Evolutionary conservation across 2,329 filamentous ascomycete species (phyloP), one percentile per base, ranked within the genome.

Genomic region (Chaetomium olivaceum): DNA sequence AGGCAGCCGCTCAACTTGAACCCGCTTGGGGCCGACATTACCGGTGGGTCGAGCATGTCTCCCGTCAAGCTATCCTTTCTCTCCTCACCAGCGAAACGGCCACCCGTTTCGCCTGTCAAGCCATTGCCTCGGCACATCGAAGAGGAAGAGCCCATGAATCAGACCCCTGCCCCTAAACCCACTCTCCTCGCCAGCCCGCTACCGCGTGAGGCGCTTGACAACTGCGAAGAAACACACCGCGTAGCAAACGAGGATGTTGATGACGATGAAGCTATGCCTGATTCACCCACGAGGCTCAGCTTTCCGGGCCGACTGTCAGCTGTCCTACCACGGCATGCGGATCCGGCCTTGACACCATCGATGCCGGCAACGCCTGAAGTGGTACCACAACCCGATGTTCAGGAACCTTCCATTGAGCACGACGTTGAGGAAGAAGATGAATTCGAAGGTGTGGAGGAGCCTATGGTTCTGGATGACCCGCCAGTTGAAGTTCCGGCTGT

Each of bases 1-100:
- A 77, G 83, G 54, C 78, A 80, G 1, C 78, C 80, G 51, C 81
- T 81, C 2, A 79, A 80, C 6, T 75, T 80, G 64, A 81, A 82
- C 71, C 71, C 76, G 16, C 66, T 79, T 11, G 74, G 72, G 33
- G 67, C 77, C 70, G 39, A 72, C 71, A 21, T 70, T 70, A 25
- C 74, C 69, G 25, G 65, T 73, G 23, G 74, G 31, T 67, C 76
- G 39, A 68, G 68, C n/a, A 70, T 76, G 25, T 80, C 80, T 14
- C 78, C 79, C 0, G 77, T 81, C 64, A 85, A 83, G 73, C 72
- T 76, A 3, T 81, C 83, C 0, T 75, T 84, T 57, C 75, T 86
- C 5, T 80, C 82, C 56, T 86, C 85, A 0, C 76, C 63, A 1
- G 67, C 67, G 11, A 69, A 69, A 58, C 62, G 67, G 0, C 75